Evolutionary conservation across 2,329 filamentous ascomycete genomes (phyloP), one percentile per base, ranked within the genome.

Genomic region (Trichoderma breve): DNA sequence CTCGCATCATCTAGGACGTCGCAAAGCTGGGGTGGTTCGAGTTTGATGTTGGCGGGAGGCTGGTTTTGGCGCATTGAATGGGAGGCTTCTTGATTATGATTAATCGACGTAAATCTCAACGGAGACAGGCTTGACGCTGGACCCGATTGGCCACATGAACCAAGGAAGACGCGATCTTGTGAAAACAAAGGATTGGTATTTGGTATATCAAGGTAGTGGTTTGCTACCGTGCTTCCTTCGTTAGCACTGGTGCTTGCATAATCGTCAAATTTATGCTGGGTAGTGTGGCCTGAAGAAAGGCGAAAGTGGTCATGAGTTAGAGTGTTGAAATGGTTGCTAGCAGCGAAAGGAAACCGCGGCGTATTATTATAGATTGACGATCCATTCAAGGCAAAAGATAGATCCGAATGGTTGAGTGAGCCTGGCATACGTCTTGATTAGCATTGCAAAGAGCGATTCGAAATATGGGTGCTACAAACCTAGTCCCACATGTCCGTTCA

Each of bases 111-210:
- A 69, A 82, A 81, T 6, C 76, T 74, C 24, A 81, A 72, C 0
- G 77, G 77, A 15, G 77, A 74, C 18, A 79, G 71, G 11, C 76
- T 63, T 26, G 75, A 72, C 34, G 68, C 74, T 6, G 75, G 63
- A 4, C 76, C 74, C 43, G 75, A 65, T 51, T 78, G 76, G 51
- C 72, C 75, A 32, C 76, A 79, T 6, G 79, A 65, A 47, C 73
- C 75, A 55, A 80, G 71, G 21, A 81, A 78, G 24, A 77, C 36
- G n/a, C 77, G 76, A 9, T 81, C 80, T 24, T 80, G 79, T 15
- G 77, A 73, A 51, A 81, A 78, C 24, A 82, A 75, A 12, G 81
- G 79, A 39, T 82, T 82, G 1, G 75, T 73, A 58, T 78, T 78
- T 18, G 81, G 66, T 12, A 79, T 73, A 11, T 75, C 72, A 21